Base-by-base conservation (phyloP, 192 early-diverging fungal species). In the Umbelopsis sp. region DNA sequence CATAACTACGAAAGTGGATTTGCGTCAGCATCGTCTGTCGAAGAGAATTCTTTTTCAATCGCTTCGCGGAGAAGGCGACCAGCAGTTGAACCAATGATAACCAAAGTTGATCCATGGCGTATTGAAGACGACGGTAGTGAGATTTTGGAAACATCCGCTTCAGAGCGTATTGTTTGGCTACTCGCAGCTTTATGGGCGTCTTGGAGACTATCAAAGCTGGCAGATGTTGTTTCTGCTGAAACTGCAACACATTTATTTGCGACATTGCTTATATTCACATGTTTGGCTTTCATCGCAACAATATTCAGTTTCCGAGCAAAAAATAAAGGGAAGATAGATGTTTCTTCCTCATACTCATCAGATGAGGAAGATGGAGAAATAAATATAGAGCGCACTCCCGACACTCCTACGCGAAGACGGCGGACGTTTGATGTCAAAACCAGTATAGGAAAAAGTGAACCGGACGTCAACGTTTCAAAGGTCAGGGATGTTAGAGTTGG, bases 1-100 rank as follows among this genome's bases (percentile, higher is more conserved):
- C 25, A 61, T 18, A 61, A 35, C 55, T 61, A 61, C 13, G 55
- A 61, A 35, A 61, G 55, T 25, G 77, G 77, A 2, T 79, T 79
- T 74, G 77, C 77, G 0, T 79, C 77, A 16, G 51, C 77, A 7
- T 72, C 72, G 20, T 78, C 76, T 11, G 46, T 74, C 20, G 77
- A 78, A 33, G 70, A 74, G 25, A 44, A 68, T 16, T n/a, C 55
- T 11, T 61, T 35, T 30, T 61, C 55, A 15, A 61, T 61, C 13
- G 55, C 55, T 11, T 33, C 55, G 2, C 55, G 55, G 27, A 61
- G 55, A 25, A 61, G 55, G 13, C 55, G 55, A 15, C 55, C 55
- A 5, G 30, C 33, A 18, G 55, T 61, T 8, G 67, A 69, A 21
- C 45, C 46, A 44, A 52, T 50, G 69, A 55, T 46, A 69, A 27